Evolutionary conservation across 768 basidiomycete genomes (phyloP), one percentile per base, ranked within the genome.

Genomic region (Termitomyces sp.): DNA sequence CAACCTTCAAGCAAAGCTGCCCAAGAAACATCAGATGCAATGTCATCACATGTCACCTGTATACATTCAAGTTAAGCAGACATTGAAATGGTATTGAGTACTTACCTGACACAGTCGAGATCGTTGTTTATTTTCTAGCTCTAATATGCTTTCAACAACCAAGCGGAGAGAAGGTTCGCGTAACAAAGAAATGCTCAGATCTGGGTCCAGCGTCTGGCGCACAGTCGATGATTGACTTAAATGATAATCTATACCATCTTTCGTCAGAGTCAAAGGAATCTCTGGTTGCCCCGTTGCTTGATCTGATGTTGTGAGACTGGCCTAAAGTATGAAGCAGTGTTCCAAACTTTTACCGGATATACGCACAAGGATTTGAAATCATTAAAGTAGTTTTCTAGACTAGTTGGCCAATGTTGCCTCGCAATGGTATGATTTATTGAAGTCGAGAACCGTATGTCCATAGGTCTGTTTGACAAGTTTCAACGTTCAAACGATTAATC

Each of bases 361-460:
- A 71, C 81, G 21, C 52, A 85, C 84, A 73, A 83, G 19, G 66
- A 53, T 58, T 67, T 63, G 26, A 85, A 67, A 47, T 69, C 63
- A 1, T 63, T 42, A 1, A 70, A 57, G 57, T 86, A 85, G 28
- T 68, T 60, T 54, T 65, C 66, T 53, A 87, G 62, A 40, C 64
- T 70, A 14, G 58, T 38, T 42, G 84, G 84, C 60, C 73, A 73
- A n/a, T 69, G 61, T 28, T 62, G 57, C 12, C 58, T 56, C 1
- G 64, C 21, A 15, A 80, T 50, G 5, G 57, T 26, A n/a, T 56
- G 60, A 44, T 66, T 67, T 50, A 75, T 69, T 31, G 73, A 71
- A 23, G 75, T 63, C 30, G 75, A 71, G 53, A 88, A 70, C 31
- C 76, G 82, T 35, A 86, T 62, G 63, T 88, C 86, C 73, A 84